Conservation (phyloP, 2,329 filamentous ascomycete genomes). For the Talaromyces amestolkiae region DNA sequence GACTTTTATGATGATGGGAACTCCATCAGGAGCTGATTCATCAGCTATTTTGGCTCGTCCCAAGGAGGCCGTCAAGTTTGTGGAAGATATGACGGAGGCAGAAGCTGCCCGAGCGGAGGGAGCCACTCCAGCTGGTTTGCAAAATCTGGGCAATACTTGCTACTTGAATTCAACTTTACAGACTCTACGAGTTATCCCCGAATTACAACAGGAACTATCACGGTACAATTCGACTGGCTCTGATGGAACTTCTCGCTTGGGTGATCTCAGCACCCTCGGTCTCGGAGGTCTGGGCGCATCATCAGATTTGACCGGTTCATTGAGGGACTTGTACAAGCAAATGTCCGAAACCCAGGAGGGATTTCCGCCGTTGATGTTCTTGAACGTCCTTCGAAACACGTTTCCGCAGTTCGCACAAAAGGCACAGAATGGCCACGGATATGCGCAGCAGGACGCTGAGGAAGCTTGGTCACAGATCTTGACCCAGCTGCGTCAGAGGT, state of each 20-base stretch:
- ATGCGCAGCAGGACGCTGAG: slow-evolving; percentile 97
- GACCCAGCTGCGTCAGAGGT: slow-evolving; percentile 73
- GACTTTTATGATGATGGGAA: slow-evolving; percentile 95
- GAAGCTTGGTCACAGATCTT: slow-evolving; percentile 98
- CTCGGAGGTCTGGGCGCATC: slow-evolving; percentile 59
- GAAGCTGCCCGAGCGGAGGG: slow-evolving; percentile 80
- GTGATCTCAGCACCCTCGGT: slow-evolving; percentile 53
- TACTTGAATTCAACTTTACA: slow-evolving; percentile 99
- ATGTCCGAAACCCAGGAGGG: slow-evolving; percentile 87
- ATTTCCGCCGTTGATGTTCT: slow-evolving; percentile 79
- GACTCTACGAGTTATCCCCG: slow-evolving; percentile 80
- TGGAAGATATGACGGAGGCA: slow-evolving; percentile 97
- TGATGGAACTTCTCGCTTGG: slow-evolving; percentile 34
- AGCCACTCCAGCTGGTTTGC: slow-evolving; percentile 80
- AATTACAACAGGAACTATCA: slow-evolving; percentile 75
- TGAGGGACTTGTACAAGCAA: slow-evolving; percentile 80
- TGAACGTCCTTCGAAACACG: slow-evolving; percentile 71
- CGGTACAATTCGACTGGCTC: slow-evolving; percentile 54
- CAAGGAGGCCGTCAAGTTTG: slow-evolving; percentile 77
- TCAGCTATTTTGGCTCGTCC: slow-evolving; percentile 64
- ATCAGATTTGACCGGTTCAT: slow-evolving; percentile 70
- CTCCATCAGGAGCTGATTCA: slow-evolving; percentile 65
- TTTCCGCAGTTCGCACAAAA: slow-evolving; percentile 94
- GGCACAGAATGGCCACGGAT: slow-evolving; percentile 76
- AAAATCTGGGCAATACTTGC: slow-evolving; percentile 95